A percentile compares a stretch with the other conserved stretches of the same genome.
These are phyloP conservation scores for Paralagenidium karlingii DNA, from an alignment of 352 stramenopile genomes.

Conservation along the genomic window DNA sequence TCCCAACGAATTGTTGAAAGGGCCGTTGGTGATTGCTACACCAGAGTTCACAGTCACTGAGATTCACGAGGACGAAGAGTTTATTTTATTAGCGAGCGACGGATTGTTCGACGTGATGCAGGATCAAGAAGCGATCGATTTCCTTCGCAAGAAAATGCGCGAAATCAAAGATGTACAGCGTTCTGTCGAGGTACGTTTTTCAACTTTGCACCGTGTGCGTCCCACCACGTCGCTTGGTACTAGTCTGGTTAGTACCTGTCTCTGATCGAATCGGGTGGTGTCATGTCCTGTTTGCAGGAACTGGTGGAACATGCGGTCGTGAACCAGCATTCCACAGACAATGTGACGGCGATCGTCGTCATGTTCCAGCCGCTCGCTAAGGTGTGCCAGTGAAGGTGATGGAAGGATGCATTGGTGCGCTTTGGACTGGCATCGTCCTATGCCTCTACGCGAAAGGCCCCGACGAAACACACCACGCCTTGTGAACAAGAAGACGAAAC, in stretches of 20 bases:
- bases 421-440: too few species aligned
- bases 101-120: slow-evolving; percentile 76
- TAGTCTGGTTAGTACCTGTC: neutral
- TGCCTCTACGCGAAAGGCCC: too few species aligned
- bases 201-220: neutral
- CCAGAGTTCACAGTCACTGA: slow-evolving; percentile 66
- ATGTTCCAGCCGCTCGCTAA: too few species aligned
- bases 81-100: slow-evolving; percentile 67
- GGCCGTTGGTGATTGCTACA: slow-evolving; percentile 63
- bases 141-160: slow-evolving; percentile 50
- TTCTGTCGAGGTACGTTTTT: slow-evolving; percentile 43
- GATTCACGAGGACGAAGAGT: slow-evolving; percentile 64
- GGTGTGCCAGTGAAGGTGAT: too few species aligned
- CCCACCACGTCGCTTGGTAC: neutral
- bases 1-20: slow-evolving; percentile 77
- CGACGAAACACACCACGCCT: too few species aligned
- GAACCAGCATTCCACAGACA: slow-evolving; percentile 75
- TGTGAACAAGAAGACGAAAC: too few species aligned
- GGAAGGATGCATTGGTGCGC: too few species aligned
- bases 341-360: slow-evolving; percentile 76
- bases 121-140: slow-evolving; percentile 73
- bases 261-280: neutral
- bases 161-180: slow-evolving; percentile 66
- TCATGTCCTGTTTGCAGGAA: slow-evolving; percentile 17
- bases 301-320: slow-evolving; percentile 72